Conservation (phyloP, 1,284 basidiomycete genomes). For the Melampsora larici-populina region DNA sequence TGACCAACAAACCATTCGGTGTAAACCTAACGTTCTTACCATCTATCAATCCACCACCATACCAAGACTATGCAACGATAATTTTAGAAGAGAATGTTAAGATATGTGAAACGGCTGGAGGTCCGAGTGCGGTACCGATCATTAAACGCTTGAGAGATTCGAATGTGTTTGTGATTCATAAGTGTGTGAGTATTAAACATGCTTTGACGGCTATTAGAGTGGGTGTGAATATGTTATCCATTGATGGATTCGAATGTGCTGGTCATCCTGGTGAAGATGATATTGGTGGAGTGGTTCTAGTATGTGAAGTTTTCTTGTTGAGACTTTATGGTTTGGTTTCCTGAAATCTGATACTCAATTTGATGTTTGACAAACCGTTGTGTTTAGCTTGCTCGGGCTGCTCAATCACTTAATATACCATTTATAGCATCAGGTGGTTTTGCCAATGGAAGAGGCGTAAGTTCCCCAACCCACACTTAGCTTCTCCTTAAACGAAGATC, state of each 20-base stretch:
- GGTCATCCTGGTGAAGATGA: slow-evolving; percentile 95
- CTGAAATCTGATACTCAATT: too few relatives aligned
- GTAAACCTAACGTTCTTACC: slow-evolving; percentile 91
- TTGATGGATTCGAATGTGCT: slow-evolving; percentile 73
- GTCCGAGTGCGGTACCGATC: slow-evolving; percentile 37
- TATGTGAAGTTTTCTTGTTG: slow-evolving; percentile 51
- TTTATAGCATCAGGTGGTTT: slow-evolving; percentile 75
- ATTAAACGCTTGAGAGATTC: slow-evolving; percentile 24
- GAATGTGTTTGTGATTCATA: slow-evolving; percentile 67
- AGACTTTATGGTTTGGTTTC: not conserved
- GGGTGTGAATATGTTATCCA: slow-evolving; percentile 79
- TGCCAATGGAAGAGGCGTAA: slow-evolving; percentile 40
- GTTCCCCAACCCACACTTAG: not conserved
- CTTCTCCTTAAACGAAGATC: not conserved
- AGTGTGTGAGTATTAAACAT: slow-evolving; percentile 68
- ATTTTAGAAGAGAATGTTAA: slow-evolving; percentile 52
- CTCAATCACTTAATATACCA: slow-evolving; percentile 75
- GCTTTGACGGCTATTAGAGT: slow-evolving; percentile 50
- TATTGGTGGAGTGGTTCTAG: slow-evolving; percentile 82
- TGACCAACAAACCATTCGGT: slow-evolving; percentile 57
- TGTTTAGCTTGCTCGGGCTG: slow-evolving; percentile 65
- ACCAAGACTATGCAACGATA: slow-evolving; percentile 59
- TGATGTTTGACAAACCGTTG: too few relatives aligned
- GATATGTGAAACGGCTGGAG: slow-evolving; percentile 85
- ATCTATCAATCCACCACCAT: slow-evolving; percentile 85